Evolutionary conservation across 2,329 filamentous ascomycete species (phyloP).

Genomic region (Sporothrix phasma): DNA sequence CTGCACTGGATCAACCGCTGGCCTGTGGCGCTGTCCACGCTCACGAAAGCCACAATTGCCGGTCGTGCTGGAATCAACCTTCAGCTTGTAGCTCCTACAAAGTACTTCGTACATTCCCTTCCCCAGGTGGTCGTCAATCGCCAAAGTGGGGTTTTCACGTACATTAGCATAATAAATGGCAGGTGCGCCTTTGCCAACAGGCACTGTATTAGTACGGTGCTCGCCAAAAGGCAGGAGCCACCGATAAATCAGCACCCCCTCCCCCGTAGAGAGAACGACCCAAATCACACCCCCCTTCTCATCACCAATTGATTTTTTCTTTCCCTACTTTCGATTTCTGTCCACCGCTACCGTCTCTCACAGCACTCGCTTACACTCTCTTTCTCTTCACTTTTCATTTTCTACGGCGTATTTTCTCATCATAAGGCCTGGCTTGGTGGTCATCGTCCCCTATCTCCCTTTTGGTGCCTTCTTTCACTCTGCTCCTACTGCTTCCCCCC

Average conservation of each 20-base stretch:
- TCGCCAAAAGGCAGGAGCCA: background rate
- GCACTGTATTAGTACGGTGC: background rate
- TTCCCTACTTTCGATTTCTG: background rate
- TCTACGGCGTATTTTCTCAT: background rate
- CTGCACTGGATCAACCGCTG: background rate
- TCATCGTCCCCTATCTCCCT: slow-evolving; percentile 1
- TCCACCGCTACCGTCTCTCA: background rate
- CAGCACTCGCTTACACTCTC: background rate
- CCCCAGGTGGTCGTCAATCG: background rate
- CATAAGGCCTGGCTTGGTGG: background rate
- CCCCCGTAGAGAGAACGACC: too few relatives aligned
- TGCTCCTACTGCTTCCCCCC: too few relatives aligned
- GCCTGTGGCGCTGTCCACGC: background rate
- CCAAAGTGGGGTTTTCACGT: too few relatives aligned
- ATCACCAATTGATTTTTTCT: background rate
- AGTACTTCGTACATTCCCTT: too few relatives aligned
- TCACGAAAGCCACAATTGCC: background rate
- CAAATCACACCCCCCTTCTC: too few relatives aligned
- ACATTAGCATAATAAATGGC: too few relatives aligned
- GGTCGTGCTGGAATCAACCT: too few relatives aligned
- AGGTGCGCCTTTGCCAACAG: background rate
- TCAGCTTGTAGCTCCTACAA: too few relatives aligned
- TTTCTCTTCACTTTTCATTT: background rate
- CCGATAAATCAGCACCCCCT: slow-evolving; percentile 5
- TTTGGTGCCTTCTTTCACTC: background rate